A percentile compares a stretch with the other conserved stretches of the same genome.
Conservation (phyloP, 2,329 filamentous ascomycete genomes). For the Ophiostoma fasciatum region DNA sequence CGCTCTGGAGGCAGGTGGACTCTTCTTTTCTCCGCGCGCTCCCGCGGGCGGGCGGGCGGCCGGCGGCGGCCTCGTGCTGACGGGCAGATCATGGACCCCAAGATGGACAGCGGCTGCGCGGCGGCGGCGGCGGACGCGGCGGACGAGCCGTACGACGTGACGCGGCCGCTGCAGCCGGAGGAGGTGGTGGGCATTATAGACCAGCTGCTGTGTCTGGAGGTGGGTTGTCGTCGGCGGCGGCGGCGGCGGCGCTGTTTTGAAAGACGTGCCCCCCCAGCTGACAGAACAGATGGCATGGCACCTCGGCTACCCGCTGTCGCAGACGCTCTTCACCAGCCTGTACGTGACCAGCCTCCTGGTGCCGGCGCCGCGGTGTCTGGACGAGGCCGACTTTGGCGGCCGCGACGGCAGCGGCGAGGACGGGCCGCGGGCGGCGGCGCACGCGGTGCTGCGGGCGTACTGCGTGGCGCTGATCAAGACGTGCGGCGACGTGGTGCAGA, state of each 20-base stretch:
- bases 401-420: conserved; percentile 29
- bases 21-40: not conserved
- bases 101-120: conserved; percentile 93
- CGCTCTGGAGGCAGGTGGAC: conserved; percentile 49
- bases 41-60: no score
- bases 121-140: conserved; percentile 67
- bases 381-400: conserved; percentile 48
- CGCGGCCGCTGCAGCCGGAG: conserved; percentile 50
- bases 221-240: no score
- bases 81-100: conserved; percentile 85
- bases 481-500: conserved; percentile 63
- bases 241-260: no score
- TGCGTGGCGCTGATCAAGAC: conserved; percentile 74
- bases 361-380: conserved; percentile 47
- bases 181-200: conserved; percentile 91
- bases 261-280: no score
- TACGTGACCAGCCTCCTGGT: conserved; percentile 76
- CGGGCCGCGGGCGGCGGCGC: conserved; percentile 10
- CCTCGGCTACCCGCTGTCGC: conserved; percentile 84
- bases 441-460: conserved; percentile 64
- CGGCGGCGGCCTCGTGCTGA: not conserved
- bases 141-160: conserved; percentile 59
- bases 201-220: conserved; percentile 78
- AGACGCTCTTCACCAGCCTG: conserved; percentile 84
- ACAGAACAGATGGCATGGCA: conserved; percentile 76